phyloP scores from a whole-genome alignment of 192 early-diverging fungal species.

The Anaeromyces robustus region DNA sequence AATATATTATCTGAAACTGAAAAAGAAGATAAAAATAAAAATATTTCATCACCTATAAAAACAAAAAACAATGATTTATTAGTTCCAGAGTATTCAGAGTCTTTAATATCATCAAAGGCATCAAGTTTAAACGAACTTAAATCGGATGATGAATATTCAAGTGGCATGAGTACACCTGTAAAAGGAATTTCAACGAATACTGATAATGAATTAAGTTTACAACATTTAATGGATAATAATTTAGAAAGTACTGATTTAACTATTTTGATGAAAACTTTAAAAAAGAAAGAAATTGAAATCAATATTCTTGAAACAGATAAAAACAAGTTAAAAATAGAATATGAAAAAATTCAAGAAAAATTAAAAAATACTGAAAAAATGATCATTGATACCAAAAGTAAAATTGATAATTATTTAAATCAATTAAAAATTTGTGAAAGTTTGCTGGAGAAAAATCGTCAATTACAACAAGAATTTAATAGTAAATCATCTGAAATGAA shows the following conservation, averaged over 20 bases:
- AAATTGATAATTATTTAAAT: not conserved
- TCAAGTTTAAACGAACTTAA: not conserved
- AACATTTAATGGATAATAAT: not conserved
- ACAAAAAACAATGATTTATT: not conserved
- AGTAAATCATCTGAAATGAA: not conserved
- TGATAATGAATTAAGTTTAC: not conserved
- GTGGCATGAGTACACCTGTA: not conserved
- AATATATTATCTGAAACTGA: not conserved
- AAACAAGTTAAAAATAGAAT: not conserved
- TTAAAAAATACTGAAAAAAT: not conserved
- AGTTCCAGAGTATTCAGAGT: not conserved
- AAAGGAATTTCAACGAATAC: not conserved
- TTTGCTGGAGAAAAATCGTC: not conserved
- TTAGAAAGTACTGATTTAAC: not conserved
- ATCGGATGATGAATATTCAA: not conserved
- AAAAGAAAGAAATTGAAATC: not conserved
- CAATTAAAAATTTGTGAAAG: not conserved
- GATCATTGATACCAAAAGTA: not conserved
- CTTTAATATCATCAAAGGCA: not conserved
- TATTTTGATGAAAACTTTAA: not conserved
- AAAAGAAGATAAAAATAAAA: not conserved
- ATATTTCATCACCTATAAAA: not conserved
- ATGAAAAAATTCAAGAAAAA: not conserved
- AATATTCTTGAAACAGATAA: not conserved
- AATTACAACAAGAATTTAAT: not conserved